Base-by-base conservation (phyloP, 2,329 filamentous ascomycete genomes). In the Microcyclospora pomicola region DNA sequence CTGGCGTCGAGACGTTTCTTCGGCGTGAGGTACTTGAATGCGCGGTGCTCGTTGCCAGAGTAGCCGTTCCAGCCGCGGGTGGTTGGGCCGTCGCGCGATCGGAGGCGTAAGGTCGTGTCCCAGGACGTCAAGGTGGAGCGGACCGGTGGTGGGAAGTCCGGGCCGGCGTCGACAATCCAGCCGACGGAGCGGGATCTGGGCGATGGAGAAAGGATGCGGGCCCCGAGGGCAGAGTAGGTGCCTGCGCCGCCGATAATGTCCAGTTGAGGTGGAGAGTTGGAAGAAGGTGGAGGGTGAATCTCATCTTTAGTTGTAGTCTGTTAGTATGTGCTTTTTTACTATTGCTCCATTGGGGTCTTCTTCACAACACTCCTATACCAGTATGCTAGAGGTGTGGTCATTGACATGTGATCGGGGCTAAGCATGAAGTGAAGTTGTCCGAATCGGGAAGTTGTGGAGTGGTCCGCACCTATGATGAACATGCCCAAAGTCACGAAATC, bases 31-130 rank as follows among this genome's bases (percentile, higher is more conserved):
- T 96, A 98, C 56, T 76, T 79, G 67, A 98, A 98, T 6, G 79
- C 51, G 4, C 57, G 46, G 30, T 52, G 48, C 14, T 58, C 51
- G 41, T 58, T 69, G 27, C 73, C 71, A 29, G 79, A 75, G 56
- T 96, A 96, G 35, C 82, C 82, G 58, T 96, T 96, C 84, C 85
- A 94, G 33, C 82, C 87, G 33, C 85, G 75, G 0, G 91, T 98
- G 2, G 88, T 96, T 35, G 83, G 67, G 15, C 83, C 75, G 6
- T 69, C 59, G 1, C 68, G 65, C 38, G 82, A 77, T 27, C 52
- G 74, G 46, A 91, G 64, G 12, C 85, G 53, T 14, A 75, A 82
- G 5, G 74, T 73, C 1, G 87, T 94, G 12, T 76, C 62, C 87
- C 91, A 95, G 32, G 73, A 69, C 11, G 71, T 62, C 47, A 98